Base-by-base conservation (phyloP, 2,329 filamentous ascomycete species). In the Cordyceps militaris region DNA sequence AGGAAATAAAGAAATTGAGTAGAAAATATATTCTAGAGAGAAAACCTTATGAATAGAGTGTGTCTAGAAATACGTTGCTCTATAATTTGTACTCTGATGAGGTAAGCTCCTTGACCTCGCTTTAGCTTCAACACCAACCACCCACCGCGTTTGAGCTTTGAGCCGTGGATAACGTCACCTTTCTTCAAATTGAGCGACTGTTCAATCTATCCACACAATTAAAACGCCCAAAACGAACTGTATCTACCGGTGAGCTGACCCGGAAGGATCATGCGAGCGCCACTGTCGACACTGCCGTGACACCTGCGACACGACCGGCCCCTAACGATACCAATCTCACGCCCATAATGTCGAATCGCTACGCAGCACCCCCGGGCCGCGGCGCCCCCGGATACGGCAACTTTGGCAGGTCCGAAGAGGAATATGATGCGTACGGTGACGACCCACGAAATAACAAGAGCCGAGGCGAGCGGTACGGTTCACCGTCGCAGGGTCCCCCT, bases 391-490 rank as follows among this genome's bases (percentile, higher is more conserved):
- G 74, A 48, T 77, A 77, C 64, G 77, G 76, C 36, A 74, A 73
- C 59, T 69, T 77, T 63, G 70, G 73, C 63, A 59, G 59, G 65
- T 42, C 55, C 58, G 59, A 64, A 61, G 79, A 78, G 38, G 79
- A 81, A 57, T 80, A 80, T 63, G 78, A 81, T 49, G 72, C 76
- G 10, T 79, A 75, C 61, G 74, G 74, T 48, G 75, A 77, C 24
- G 70, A 70, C 23, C 75, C 76, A 46, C 21, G 54, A 56, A 32
- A 32, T 19, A 43, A 49, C 24, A 43, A 49, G 30, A 14, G 13
- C 43, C 42, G 53, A 14, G 32, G 30, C 11, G 43, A 56, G 13
- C 43, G 43, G n/a, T 56, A 56, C 44, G 44, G 43, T 11, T 19
- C 63, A 51, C 61, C 61, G 65, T 67, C 65, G 55, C 65, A 66